Conservation (phyloP, 176 grass and related monocot species). For the Carex littledalei region DNA sequence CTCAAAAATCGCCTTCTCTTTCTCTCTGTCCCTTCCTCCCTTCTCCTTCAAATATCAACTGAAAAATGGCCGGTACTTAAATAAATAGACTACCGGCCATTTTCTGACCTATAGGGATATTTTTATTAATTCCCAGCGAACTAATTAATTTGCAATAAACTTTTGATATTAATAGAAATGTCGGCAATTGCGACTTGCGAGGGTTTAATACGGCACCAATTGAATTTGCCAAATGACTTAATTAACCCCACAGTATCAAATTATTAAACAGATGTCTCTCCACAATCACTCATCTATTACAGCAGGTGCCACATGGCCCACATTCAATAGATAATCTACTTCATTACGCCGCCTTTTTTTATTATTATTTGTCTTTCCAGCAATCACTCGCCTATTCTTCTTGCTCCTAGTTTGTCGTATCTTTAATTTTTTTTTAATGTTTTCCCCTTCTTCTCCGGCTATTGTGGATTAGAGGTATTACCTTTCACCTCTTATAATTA, state of each 20-base stretch:
- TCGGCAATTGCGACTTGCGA: too few species aligned
- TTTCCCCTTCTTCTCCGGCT: neutral
- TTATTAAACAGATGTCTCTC: neutral
- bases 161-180: too few species aligned
- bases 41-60: too few species aligned
- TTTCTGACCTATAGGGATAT: too few species aligned
- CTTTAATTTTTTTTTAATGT: neutral
- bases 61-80: too few species aligned
- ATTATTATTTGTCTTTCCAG: neutral
- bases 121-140: too few species aligned
- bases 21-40: too few species aligned
- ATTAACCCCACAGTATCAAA: neutral
- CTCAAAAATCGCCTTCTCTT: too few species aligned
- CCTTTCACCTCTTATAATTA: neutral
- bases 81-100: too few species aligned
- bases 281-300: neutral
- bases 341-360: neutral
- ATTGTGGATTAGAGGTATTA: neutral
- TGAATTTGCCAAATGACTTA: neutral
- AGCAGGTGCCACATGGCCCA: neutral
- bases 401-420: neutral
- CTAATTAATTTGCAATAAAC: too few species aligned
- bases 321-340: neutral
- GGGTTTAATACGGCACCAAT: neutral
- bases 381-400: neutral